A percentile compares a stretch with the other conserved stretches of the same genome.
phyloP scores from a whole-genome alignment of 495 filamentous ascomycete species.

The Aspergillus ostianus region DNA sequence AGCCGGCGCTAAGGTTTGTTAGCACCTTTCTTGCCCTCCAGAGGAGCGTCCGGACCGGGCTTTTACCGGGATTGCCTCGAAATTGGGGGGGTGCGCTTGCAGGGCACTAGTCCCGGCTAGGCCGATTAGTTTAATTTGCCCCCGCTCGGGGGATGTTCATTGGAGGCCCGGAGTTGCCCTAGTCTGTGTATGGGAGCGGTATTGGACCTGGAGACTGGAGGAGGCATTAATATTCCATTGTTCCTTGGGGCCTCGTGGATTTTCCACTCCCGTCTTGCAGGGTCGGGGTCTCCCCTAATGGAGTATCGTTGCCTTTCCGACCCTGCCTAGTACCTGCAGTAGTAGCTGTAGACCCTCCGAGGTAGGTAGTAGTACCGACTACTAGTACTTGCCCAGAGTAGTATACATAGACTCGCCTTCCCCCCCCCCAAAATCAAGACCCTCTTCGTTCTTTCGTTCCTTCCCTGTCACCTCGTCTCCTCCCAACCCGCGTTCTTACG shows the following conservation, averaged over 20 bases:
- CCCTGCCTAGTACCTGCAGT: constrained; percentile 1
- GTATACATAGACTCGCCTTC: constrained; percentile 6
- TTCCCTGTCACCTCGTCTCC: constrained; percentile 11
- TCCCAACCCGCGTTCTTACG: constrained; percentile 6
- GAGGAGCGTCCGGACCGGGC: constrained; percentile 10
- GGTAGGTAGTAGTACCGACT: too few relatives aligned
- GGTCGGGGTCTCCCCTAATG: too few relatives aligned
- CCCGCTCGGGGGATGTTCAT: not conserved
- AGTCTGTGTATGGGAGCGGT: too few relatives aligned
- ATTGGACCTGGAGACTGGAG: too few relatives aligned
- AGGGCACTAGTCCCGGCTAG: constrained; percentile 2
- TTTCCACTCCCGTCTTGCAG: too few relatives aligned
- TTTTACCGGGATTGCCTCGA: constrained; percentile 5
- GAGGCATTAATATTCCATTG: too few relatives aligned
- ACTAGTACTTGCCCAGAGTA: not conserved
- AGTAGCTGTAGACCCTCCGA: not conserved
- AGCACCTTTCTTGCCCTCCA: too few relatives aligned
- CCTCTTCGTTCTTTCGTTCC: constrained; percentile 8
- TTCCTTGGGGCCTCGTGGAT: not conserved
- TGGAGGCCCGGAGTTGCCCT: not conserved
- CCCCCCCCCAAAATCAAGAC: not conserved
- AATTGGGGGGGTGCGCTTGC: constrained; percentile 7
- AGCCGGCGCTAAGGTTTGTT: not conserved
- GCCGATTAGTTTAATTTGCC: constrained; percentile 10
- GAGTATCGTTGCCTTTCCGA: not conserved